Conservation (phyloP, 441 rosid genomes). For the Eruca vesicaria region DNA sequence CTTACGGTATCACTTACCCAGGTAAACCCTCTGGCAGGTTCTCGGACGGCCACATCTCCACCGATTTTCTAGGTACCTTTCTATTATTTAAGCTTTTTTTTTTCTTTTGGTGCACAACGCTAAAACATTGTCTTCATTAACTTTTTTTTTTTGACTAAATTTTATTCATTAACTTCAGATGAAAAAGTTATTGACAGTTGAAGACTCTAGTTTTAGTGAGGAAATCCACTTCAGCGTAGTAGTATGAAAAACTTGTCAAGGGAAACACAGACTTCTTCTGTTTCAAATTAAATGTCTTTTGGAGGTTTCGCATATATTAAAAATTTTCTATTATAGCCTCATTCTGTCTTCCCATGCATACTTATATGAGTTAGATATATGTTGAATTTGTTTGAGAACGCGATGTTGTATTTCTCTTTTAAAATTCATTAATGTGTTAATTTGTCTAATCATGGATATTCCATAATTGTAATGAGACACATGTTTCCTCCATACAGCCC, state of each 20-base stretch:
- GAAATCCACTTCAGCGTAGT: not conserved
- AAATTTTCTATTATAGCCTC: not conserved
- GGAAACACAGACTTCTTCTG: not conserved
- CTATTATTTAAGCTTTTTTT: not conserved
- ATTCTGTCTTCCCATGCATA: not conserved
- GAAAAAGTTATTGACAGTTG: too few species aligned
- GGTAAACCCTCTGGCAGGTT: not conserved
- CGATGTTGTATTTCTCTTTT: not conserved
- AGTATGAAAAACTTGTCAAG: not conserved
- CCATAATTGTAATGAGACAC: not conserved
- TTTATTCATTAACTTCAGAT: too few species aligned
- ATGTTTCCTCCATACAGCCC: conserved; percentile 16
- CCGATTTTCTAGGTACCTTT: not conserved
- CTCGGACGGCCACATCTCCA: not conserved
- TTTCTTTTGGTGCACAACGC: not conserved
- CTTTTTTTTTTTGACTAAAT: too few species aligned
- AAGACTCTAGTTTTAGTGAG: not conserved
- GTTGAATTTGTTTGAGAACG: not conserved
- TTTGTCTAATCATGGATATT: not conserved
- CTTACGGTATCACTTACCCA: conserved; percentile 3
- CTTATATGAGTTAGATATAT: not conserved
- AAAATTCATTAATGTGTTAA: not conserved
- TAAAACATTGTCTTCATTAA: not conserved
- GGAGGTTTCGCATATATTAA: not conserved
- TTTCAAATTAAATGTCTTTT: not conserved